A percentile compares a stretch with the other conserved stretches of the same genome.
Evolutionary conservation across 2,329 filamentous ascomycete species (phyloP).

Genomic region (Fusarium veterinarium): DNA sequence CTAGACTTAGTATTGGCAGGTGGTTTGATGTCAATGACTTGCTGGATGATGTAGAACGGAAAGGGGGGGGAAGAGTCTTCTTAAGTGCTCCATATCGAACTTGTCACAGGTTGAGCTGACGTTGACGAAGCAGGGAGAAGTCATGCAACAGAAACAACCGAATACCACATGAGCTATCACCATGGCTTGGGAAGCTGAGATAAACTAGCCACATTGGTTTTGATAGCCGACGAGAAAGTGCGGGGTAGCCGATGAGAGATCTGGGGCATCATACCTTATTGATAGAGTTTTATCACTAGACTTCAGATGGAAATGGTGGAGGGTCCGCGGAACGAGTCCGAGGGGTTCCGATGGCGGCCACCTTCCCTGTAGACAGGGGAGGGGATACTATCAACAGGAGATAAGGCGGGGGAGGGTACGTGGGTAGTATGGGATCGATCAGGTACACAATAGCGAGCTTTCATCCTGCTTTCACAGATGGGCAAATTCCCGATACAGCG

Average conservation of each 20-base stretch:
- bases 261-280: neutral
- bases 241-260: neutral
- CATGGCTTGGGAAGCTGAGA: neutral
- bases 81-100: neutral
- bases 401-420: neutral
- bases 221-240: neutral
- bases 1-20: neutral
- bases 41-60: neutral
- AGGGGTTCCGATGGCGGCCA: too few species aligned
- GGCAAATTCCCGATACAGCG: rapidly evolving
- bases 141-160: neutral
- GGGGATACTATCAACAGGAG: neutral
- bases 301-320: neutral
- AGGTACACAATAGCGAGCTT: neutral
- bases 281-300: neutral
- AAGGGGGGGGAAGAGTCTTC: neutral
- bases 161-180: too few species aligned
- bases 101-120: rapidly evolving
- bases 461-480: neutral
- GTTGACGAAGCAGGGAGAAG: neutral
- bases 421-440: neutral
- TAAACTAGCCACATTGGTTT: neutral
- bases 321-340: neutral
- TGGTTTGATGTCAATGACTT: too few species aligned
- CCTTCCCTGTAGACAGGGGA: neutral